phyloP scores from a whole-genome alignment of 805 yeast genomes.

The Millerozyma miso region DNA sequence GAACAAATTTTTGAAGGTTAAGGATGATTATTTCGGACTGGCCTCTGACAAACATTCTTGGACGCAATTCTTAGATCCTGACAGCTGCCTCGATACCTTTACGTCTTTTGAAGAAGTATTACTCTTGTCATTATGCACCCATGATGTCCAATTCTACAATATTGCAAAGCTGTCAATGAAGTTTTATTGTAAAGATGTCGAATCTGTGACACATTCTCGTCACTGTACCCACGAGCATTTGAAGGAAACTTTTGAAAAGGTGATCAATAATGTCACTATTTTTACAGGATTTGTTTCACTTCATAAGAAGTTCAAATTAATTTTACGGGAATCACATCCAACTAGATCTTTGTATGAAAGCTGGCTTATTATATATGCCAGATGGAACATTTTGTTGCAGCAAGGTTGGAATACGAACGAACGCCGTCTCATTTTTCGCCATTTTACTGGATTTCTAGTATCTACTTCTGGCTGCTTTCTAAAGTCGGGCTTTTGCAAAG shows the following conservation, averaged over 20 bases:
- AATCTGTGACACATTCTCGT: not conserved
- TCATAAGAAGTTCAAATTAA: constrained; percentile 56
- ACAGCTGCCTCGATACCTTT: constrained; percentile 15
- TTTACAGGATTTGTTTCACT: constrained; percentile 71
- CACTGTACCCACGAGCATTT: constrained; percentile 16
- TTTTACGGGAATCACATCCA: constrained; percentile 23
- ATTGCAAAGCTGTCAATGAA: constrained; percentile 34
- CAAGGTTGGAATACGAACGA: constrained; percentile 22
- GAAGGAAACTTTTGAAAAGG: constrained; percentile 22
- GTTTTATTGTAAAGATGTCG: constrained; percentile 22
- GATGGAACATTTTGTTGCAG: constrained; percentile 41
- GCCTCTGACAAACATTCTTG: constrained; percentile 2
- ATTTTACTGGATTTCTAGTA: constrained; percentile 70
- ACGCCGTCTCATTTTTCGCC: constrained; percentile 52
- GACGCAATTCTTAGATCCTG: constrained; percentile 6
- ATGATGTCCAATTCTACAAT: constrained; percentile 40
- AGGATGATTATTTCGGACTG: constrained; percentile 12
- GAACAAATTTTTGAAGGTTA: constrained; percentile 26
- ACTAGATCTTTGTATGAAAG: constrained; percentile 30
- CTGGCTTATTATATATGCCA: constrained; percentile 44
- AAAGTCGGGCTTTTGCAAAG: constrained; percentile 19
- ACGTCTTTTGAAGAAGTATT: constrained; percentile 35
- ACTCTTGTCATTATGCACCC: constrained; percentile 38
- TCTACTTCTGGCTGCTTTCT: constrained; percentile 65
- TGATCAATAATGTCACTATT: constrained; percentile 51